These are phyloP conservation scores for Stagonosporopsis vannaccii DNA, from an alignment of 2,329 filamentous ascomycete species.

Conservation along the genomic window DNA sequence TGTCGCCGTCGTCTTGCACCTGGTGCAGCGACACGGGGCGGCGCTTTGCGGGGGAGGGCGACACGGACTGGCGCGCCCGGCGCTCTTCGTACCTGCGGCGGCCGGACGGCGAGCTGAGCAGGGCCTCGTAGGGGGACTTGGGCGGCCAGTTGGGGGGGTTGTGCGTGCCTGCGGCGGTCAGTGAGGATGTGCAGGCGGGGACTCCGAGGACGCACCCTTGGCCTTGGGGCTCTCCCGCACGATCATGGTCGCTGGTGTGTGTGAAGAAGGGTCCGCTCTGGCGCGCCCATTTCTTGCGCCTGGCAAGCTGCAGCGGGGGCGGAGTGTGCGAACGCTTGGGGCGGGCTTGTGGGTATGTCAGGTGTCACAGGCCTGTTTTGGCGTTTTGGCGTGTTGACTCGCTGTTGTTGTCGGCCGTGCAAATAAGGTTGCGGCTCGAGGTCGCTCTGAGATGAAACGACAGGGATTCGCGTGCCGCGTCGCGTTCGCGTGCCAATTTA, in stretches of 20 bases:
- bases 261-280: slow-evolving; percentile 16
- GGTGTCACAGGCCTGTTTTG: background rate
- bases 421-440: slow-evolving; percentile 34
- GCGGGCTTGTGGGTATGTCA: slow-evolving; percentile 7
- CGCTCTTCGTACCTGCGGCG: slow-evolving; percentile 74
- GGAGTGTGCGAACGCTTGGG: slow-evolving; percentile 14
- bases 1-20: slow-evolving; percentile 56
- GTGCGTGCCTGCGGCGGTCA: slow-evolving; percentile 44
- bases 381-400: slow-evolving; percentile 23
- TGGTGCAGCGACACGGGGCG: slow-evolving; percentile 35
- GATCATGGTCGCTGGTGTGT: slow-evolving; percentile 50
- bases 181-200: slow-evolving; percentile 12
- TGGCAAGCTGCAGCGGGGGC: slow-evolving; percentile 11
- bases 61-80: slow-evolving; percentile 65
- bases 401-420: slow-evolving; percentile 28
- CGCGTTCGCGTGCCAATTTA: slow-evolving; percentile 22
- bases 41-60: slow-evolving; percentile 65
- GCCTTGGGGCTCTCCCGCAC: slow-evolving; percentile 58
- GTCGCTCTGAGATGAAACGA: slow-evolving; percentile 37
- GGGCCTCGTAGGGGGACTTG: slow-evolving; percentile 67
- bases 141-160: slow-evolving; percentile 65
- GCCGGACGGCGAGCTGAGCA: slow-evolving; percentile 77
- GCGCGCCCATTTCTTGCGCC: slow-evolving; percentile 41
- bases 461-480: slow-evolving; percentile 27
- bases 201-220: slow-evolving; percentile 40